Evolutionary conservation across 1,139 yeast species (phyloP).

Genomic region (Diutina sp.): DNA sequence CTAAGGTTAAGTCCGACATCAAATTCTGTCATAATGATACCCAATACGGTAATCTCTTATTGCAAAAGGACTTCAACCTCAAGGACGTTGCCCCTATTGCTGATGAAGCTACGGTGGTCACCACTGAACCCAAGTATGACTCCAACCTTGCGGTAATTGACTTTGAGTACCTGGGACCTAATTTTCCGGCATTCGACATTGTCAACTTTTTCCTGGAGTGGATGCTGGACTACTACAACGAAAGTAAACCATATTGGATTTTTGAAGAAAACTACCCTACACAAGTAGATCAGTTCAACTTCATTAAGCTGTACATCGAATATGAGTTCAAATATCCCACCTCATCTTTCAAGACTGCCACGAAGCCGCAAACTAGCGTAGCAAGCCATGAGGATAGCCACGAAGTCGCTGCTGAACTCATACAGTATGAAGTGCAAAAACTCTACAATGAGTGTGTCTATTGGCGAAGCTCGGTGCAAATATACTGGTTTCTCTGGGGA

Average conservation of each 20-base stretch:
- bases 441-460: slow-evolving; percentile 51
- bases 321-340: slow-evolving; percentile 32
- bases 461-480: slow-evolving; percentile 76
- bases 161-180: slow-evolving; percentile 93
- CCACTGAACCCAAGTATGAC: slow-evolving; percentile 36
- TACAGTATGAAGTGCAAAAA: slow-evolving; percentile 41
- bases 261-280: slow-evolving; percentile 51
- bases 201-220: slow-evolving; percentile 88
- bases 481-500: slow-evolving; percentile 90
- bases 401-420: slow-evolving; percentile 13
- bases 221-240: slow-evolving; percentile 88
- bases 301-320: slow-evolving; percentile 62
- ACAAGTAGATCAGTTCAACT: slow-evolving; percentile 52
- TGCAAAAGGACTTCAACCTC: slow-evolving; percentile 23
- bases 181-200: slow-evolving; percentile 78
- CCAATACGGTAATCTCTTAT: slow-evolving; percentile 81
- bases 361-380: slow-evolving; percentile 2
- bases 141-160: slow-evolving; percentile 82
- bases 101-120: slow-evolving; percentile 9
- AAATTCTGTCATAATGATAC: slow-evolving; percentile 93
- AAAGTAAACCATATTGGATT: slow-evolving; percentile 44
- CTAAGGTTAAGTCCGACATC: slow-evolving; percentile 31
- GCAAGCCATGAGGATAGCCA: slow-evolving; percentile 8
- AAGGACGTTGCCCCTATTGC: slow-evolving; percentile 22
- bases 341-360: slow-evolving; percentile 16